phyloP scores from a whole-genome alignment of 2,329 filamentous ascomycete species.

The Sphaerulina populicola region DNA sequence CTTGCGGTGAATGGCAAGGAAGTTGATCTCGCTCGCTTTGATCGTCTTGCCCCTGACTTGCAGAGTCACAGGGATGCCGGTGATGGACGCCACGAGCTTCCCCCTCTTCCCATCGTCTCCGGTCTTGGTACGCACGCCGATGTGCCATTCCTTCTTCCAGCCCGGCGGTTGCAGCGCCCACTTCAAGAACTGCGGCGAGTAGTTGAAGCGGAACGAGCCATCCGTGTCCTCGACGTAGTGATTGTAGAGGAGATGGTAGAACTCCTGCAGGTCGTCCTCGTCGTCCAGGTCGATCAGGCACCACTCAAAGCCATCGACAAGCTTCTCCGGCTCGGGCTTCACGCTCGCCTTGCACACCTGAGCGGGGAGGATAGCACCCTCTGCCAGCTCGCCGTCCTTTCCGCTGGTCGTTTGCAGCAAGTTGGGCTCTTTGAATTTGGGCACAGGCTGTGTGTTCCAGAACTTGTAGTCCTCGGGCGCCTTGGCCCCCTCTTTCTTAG shows the following conservation, averaged over 20 bases:
- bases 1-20: conserved; percentile 97
- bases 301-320: conserved; percentile 88
- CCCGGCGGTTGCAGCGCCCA: conserved; percentile 94
- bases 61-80: conserved; percentile 77
- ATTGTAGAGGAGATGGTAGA: conserved; percentile 81
- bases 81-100: conserved; percentile 92
- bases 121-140: conserved; percentile 68
- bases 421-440: conserved; percentile 56
- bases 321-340: conserved; percentile 53
- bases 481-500: conserved; percentile 28
- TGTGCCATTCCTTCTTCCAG: conserved; percentile 90
- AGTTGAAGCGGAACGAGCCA: conserved; percentile 96
- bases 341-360: conserved; percentile 56
- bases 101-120: conserved; percentile 53
- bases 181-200: conserved; percentile 77
- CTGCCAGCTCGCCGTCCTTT: conserved; percentile 50
- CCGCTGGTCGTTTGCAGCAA: conserved; percentile 32
- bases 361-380: conserved; percentile 77
- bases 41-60: conserved; percentile 69
- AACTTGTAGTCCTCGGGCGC: conserved; percentile 65
- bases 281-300: conserved; percentile 77
- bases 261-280: conserved; percentile 70
- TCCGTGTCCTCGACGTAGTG: conserved; percentile 98
- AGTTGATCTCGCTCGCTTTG: conserved; percentile 88
- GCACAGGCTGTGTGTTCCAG: conserved; percentile 95